Conservation (phyloP, 2,329 filamentous ascomycete genomes). For the Aspergillus terreus region DNA sequence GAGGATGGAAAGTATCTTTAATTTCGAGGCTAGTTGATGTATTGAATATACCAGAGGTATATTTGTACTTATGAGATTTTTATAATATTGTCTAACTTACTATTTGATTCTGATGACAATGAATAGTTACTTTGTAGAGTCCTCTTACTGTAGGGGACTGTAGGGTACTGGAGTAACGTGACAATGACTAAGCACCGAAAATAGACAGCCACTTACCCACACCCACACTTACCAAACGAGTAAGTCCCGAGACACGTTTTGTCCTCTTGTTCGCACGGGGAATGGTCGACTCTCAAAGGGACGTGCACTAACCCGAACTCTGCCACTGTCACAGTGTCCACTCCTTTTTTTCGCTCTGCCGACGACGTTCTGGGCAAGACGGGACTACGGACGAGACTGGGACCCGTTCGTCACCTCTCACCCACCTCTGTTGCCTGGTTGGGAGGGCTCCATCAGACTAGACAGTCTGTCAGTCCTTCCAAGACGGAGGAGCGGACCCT, state of each 20-base stretch:
- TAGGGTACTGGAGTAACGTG: no score
- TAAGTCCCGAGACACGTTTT: slow-evolving; percentile 6
- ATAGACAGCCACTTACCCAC: slow-evolving; percentile 1
- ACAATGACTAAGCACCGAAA: not conserved
- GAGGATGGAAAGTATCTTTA: no score
- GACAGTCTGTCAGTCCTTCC: no score
- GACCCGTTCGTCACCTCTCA: slow-evolving; percentile 8
- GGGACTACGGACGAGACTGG: slow-evolving; percentile 6
- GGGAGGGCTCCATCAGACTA: slow-evolving; percentile 1
- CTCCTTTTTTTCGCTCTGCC: not conserved
- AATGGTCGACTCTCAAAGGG: not conserved
- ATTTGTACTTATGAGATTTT: no score
- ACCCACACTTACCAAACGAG: not conserved
- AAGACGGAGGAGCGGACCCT: no score
- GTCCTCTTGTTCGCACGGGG: not conserved
- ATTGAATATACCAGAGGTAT: no score
- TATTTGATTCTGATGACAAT: no score
- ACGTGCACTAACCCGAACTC: not conserved
- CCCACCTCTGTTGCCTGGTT: slow-evolving; percentile 1
- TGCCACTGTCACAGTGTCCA: not conserved
- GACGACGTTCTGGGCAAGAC: not conserved
- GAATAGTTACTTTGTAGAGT: no score
- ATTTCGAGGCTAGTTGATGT: no score
- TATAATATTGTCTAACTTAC: no score
- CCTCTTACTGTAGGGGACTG: no score